Percentiles rank a stretch among this genome's conserved stretches.
Conservation (phyloP, 805 yeast species). For the Yarrowia sp. region DNA sequence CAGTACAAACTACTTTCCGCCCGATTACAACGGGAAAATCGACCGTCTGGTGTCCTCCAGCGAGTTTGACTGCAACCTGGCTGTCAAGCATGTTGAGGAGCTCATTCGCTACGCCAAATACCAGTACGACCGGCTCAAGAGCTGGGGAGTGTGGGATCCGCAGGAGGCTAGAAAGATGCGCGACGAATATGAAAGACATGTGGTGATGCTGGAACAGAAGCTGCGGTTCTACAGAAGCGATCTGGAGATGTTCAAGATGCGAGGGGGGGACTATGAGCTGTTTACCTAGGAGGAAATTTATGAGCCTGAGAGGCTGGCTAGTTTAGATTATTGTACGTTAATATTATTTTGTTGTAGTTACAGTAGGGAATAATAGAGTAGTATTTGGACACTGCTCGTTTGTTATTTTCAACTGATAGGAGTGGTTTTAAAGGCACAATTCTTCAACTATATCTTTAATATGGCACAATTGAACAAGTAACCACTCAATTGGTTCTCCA, state of each 20-base stretch:
- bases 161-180: neutral
- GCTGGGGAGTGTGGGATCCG: neutral
- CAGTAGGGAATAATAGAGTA: too few relatives aligned
- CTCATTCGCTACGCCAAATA: constrained; percentile 1
- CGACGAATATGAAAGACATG: neutral
- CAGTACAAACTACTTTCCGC: neutral
- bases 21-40: neutral
- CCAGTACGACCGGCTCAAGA: neutral
- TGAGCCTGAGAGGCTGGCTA: too few relatives aligned
- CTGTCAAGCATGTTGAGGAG: constrained; percentile 3
- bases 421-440: too few relatives aligned
- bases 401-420: too few relatives aligned
- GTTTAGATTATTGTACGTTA: neutral
- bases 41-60: neutral
- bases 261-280: neutral
- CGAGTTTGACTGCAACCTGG: neutral
- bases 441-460: too few relatives aligned
- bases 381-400: too few relatives aligned
- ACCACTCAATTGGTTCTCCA: too few relatives aligned
- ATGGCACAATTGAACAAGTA: too few relatives aligned
- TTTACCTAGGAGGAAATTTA: too few relatives aligned
- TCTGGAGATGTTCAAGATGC: neutral
- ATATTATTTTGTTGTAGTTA: too few relatives aligned
- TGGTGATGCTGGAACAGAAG: neutral
- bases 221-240: constrained; percentile 13